Percentiles rank a stretch among this genome's conserved stretches.
Evolutionary conservation across 225 moss, liverwort and hornwort genomes (phyloP).

Genomic region (Physcomitrellopsis africana): DNA sequence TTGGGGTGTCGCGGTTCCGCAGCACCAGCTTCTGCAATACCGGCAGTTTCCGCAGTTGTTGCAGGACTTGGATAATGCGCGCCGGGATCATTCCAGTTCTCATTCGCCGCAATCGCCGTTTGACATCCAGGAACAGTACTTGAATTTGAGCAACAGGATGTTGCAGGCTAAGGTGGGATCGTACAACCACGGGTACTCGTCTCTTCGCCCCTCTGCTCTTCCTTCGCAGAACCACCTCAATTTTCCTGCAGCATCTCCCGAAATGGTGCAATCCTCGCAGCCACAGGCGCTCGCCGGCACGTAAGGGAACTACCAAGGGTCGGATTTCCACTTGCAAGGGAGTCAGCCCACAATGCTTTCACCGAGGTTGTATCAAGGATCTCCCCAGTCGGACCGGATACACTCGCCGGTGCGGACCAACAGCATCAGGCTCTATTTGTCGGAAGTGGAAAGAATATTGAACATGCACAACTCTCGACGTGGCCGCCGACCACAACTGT

Average conservation of each 20-base stretch:
- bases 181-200: slow-evolving; percentile 34
- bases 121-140: slow-evolving; percentile 46
- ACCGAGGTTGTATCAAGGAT: slow-evolving; percentile 7
- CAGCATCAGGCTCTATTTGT: not conserved
- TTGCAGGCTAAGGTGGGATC: slow-evolving; percentile 24
- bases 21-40: too few relatives aligned
- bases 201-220: slow-evolving; percentile 41
- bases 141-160: slow-evolving; percentile 9
- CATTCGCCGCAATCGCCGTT: slow-evolving; percentile 61
- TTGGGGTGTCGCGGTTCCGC: slow-evolving; percentile 25
- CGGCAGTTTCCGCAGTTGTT: not conserved
- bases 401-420: not conserved
- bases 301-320: slow-evolving; percentile 30
- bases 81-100: slow-evolving; percentile 50
- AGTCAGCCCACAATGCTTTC: slow-evolving; percentile 14
- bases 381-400: not conserved
- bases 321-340: slow-evolving; percentile 39
- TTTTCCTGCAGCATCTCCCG: slow-evolving; percentile 14
- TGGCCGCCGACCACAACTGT: slow-evolving; percentile 32
- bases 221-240: slow-evolving; percentile 1
- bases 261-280: not conserved
- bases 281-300: slow-evolving; percentile 29
- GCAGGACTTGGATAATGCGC: slow-evolving; percentile 35
- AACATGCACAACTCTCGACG: not conserved
- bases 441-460: not conserved